Conservation (phyloP, 2,329 filamentous ascomycete species). For the Hirsutella minnesotensis region DNA sequence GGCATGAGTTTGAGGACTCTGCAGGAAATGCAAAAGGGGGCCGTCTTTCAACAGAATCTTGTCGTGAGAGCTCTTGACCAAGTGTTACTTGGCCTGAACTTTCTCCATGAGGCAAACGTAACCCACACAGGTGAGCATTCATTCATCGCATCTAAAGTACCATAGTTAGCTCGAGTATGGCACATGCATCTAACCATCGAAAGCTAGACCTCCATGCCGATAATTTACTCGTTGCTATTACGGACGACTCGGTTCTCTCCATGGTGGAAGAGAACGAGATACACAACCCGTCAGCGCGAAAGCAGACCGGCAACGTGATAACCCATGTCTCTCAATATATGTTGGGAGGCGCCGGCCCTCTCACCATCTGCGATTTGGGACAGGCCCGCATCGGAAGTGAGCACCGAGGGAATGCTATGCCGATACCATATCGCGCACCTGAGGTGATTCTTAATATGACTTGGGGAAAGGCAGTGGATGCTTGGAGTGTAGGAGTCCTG, state of each 20-base stretch:
- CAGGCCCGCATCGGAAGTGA: slow-evolving; percentile 19
- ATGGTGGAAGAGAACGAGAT: slow-evolving; percentile 19
- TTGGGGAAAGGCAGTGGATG: slow-evolving; percentile 21
- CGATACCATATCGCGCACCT: slow-evolving; percentile 19
- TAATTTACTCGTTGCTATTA: slow-evolving; percentile 22
- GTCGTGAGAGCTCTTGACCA: slow-evolving; percentile 13
- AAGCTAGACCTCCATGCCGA: slow-evolving; percentile 21
- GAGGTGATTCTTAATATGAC: slow-evolving; percentile 24
- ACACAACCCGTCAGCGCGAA: slow-evolving; percentile 17
- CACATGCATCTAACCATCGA: too few relatives aligned
- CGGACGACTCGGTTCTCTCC: slow-evolving; percentile 16
- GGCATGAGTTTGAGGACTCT: slow-evolving; percentile 25
- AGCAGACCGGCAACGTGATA: slow-evolving; percentile 11
- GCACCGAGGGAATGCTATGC: slow-evolving; percentile 15
- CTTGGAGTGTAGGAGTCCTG: slow-evolving; percentile 23
- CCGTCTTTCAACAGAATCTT: slow-evolving; percentile 15
- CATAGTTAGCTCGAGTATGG: too few relatives aligned
- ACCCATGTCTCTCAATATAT: slow-evolving; percentile 22
- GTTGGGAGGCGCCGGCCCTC: slow-evolving; percentile 15
- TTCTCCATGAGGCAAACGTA: slow-evolving; percentile 13
- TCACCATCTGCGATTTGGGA: slow-evolving; percentile 22
- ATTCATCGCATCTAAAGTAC: too few relatives aligned
- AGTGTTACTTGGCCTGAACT: slow-evolving; percentile 11
- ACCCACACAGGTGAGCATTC: slow-evolving; percentile 15
- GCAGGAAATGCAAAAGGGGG: slow-evolving; percentile 13